phyloP scores from a whole-genome alignment of 441 rosid species.

The Populus trichocarpa region DNA sequence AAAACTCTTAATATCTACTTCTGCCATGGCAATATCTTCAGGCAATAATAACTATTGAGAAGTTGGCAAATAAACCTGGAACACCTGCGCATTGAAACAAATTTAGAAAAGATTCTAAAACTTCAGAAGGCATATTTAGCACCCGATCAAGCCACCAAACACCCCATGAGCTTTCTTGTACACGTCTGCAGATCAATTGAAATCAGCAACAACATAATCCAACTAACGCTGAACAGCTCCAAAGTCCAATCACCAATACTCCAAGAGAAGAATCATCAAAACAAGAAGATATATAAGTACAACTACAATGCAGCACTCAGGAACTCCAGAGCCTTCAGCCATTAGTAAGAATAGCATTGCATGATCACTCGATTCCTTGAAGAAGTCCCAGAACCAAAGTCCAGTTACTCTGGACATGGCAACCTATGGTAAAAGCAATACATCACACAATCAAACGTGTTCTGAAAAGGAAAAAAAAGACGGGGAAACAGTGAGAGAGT shows the following conservation, averaged over 20 bases:
- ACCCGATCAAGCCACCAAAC: constrained; percentile 63
- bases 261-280: constrained; percentile 60
- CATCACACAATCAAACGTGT: constrained; percentile 61
- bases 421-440: constrained; percentile 71
- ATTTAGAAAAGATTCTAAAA: constrained; percentile 42
- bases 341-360: constrained; percentile 42
- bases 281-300: constrained; percentile 35
- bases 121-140: constrained; percentile 25
- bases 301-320: constrained; percentile 44
- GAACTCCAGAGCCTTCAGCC: constrained; percentile 51
- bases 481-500: constrained; percentile 28
- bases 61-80: constrained; percentile 24
- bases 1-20: constrained; percentile 22
- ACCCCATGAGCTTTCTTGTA: constrained; percentile 73
- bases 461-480: constrained; percentile 32
- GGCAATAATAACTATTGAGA: constrained; percentile 26
- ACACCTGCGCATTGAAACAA: constrained; percentile 56
- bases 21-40: constrained; percentile 41
- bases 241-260: constrained; percentile 49
- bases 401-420: constrained; percentile 47
- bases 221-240: constrained; percentile 55
- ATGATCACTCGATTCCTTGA: constrained; percentile 54
- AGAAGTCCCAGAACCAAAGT: constrained; percentile 47
- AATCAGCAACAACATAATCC: constrained; percentile 69
- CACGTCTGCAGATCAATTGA: constrained; percentile 52